Base-by-base conservation (phyloP, 805 yeast species). In the Ogataea angusta region DNA sequence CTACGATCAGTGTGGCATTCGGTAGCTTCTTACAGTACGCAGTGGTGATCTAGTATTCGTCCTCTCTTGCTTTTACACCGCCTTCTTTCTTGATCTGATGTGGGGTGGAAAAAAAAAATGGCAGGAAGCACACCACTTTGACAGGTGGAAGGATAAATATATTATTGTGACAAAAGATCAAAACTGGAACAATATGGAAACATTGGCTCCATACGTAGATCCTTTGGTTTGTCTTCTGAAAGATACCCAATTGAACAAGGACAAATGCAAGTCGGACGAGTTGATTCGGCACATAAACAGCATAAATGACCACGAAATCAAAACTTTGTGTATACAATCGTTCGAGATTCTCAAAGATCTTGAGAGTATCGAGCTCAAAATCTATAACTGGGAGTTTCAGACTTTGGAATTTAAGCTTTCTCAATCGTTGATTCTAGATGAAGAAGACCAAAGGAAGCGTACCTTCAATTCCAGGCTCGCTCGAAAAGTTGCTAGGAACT, bases 381-480 rank as follows among this genome's bases (percentile, higher is more conserved):
- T 73, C 34, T 67, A 71, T 44, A 72, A 72, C 45, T 76, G 82
- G 82, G 79, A 76, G 38, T 76, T 76, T 42, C 59, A 72, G 31
- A 71, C 80, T 8, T 56, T 76, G 19, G 79, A 76, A 48, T 67
- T 68, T 46, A 71, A 71, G 48, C 63, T 75, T 12, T 65, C 68
- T 15, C 60, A 49, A 23, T 42, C 49, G 6, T 38, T 49, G 26
- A 31, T 48, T 13, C 33, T 48, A 9, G 38, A 49, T 21, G 56
- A 52, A 29, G 51, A 52, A 25, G 59, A 53, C 28, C 28, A 39
- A 7, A 38, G 45, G 22, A 74, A 59, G 21, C 59, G 64, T n/a
- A 54, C 59, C 5, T 78, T 80, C 56, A 78, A 79, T 51, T 68
- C 70, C 32, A 74, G 71, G 35, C 63, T 80, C 30, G 76, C 85